These are phyloP conservation scores for Isatis tinctoria DNA, from an alignment of 345 rosid species.

Conservation along the genomic window DNA sequence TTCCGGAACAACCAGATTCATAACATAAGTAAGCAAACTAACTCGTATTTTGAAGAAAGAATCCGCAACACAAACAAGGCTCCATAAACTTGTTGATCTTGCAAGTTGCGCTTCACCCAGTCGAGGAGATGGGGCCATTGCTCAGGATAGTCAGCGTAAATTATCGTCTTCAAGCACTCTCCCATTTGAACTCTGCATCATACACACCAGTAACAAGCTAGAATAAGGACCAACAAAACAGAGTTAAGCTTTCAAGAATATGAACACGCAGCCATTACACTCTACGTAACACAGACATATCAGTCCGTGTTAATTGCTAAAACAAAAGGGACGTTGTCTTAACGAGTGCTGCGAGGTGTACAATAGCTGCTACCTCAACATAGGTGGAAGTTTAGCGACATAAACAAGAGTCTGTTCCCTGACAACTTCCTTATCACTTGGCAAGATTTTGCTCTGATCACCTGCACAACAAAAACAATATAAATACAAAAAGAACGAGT, in stretches of 20 bases:
- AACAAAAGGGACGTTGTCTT: background rate
- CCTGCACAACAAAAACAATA: conserved; percentile 35
- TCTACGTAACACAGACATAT: background rate
- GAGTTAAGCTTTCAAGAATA: background rate
- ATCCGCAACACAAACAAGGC: conserved; percentile 86
- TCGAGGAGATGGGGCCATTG: conserved; percentile 93
- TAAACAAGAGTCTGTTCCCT: conserved; percentile 79
- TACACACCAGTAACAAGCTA: conserved; percentile 5
- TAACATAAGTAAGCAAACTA: conserved; percentile 25
- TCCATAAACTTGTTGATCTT: conserved; percentile 86
- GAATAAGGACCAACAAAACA: conserved; percentile 7
- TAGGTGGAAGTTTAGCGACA: conserved; percentile 77
- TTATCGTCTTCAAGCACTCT: conserved; percentile 92
- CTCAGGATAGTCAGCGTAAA: conserved; percentile 96
- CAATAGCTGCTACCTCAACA: conserved; percentile 63
- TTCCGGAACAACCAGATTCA: background rate
- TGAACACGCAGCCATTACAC: background rate
- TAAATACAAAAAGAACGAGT: background rate
- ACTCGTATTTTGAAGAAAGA: conserved; percentile 96
- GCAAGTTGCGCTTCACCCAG: conserved; percentile 87
- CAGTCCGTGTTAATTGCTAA: background rate
- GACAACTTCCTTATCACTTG: conserved; percentile 69
- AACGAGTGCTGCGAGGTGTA: conserved; percentile 12
- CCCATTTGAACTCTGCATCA: conserved; percentile 86
- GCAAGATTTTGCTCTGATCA: conserved; percentile 59